Percentiles rank a stretch among this genome's conserved stretches.
Evolutionary conservation across 495 filamentous ascomycete genomes (phyloP).

Genomic region (Geopyxis carbonaria): DNA sequence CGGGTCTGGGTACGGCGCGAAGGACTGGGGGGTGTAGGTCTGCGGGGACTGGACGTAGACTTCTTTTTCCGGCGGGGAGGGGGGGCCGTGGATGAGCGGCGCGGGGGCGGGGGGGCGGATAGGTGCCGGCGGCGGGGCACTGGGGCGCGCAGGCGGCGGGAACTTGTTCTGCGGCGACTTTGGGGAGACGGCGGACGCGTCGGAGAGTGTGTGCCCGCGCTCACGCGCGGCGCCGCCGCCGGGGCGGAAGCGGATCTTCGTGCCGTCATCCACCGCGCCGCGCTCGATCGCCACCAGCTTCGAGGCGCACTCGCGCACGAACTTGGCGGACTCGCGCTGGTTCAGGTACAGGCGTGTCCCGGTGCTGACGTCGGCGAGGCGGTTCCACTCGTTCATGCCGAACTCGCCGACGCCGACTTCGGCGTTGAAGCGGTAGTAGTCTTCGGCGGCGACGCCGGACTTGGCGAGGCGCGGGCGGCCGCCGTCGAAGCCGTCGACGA

Average conservation of each 20-base stretch:
- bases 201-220: neutral
- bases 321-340: constrained; percentile 35
- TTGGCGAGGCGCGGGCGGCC: constrained; percentile 49
- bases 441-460: constrained; percentile 65
- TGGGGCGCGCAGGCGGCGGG: constrained; percentile 1
- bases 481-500: constrained; percentile 37
- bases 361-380: constrained; percentile 81
- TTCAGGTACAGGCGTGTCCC: constrained; percentile 72
- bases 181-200: neutral
- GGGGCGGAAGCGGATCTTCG: constrained; percentile 2
- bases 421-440: constrained; percentile 95
- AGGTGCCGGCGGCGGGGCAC: neutral
- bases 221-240: neutral
- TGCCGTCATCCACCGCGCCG: neutral
- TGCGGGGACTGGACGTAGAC: neutral
- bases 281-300: constrained; percentile 14
- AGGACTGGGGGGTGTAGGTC: constrained; percentile 9
- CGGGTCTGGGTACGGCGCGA: neutral
- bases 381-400: constrained; percentile 96
- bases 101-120: neutral
- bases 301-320: constrained; percentile 16
- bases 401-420: constrained; percentile 96
- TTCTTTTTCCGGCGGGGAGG: neutral
- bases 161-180: neutral
- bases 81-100: constrained; percentile 7